phyloP scores from a whole-genome alignment of 306 rosid species.

The Luffa aegyptiaca region DNA sequence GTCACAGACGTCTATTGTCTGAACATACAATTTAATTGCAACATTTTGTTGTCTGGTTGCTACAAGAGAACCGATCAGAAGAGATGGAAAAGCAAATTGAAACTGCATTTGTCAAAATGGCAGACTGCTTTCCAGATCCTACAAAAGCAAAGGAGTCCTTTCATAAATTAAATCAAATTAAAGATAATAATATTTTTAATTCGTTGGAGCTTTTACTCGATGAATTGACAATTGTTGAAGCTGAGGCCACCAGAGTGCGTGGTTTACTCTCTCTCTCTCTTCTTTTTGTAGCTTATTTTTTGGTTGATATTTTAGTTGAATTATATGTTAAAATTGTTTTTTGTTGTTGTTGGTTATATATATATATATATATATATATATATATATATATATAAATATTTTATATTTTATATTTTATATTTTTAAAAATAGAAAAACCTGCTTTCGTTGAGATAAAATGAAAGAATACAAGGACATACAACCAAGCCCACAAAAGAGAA shows the following conservation, averaged over 20 bases:
- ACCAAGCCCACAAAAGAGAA: too few relatives aligned
- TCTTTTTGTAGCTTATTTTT: slow-evolving; percentile 2
- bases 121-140: slow-evolving; percentile 65
- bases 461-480: too few relatives aligned
- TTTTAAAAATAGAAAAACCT: too few relatives aligned
- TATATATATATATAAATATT: too few relatives aligned
- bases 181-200: slow-evolving; percentile 57
- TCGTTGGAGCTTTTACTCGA: slow-evolving; percentile 53
- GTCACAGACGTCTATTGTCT: neutral
- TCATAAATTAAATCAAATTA: slow-evolving; percentile 52
- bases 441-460: too few relatives aligned
- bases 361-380: too few relatives aligned
- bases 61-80: slow-evolving; percentile 61
- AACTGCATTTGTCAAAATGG: slow-evolving; percentile 44
- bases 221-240: slow-evolving; percentile 24
- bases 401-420: too few relatives aligned
- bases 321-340: too few relatives aligned
- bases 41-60: slow-evolving; percentile 2
- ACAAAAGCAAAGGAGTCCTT: slow-evolving; percentile 64
- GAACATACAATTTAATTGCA: slow-evolving; percentile 14
- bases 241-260: slow-evolving; percentile 49
- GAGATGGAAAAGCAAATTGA: slow-evolving; percentile 44
- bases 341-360: too few relatives aligned
- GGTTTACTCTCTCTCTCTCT: slow-evolving; percentile 22
- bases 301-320: neutral